A percentile compares a stretch with the other conserved stretches of the same genome.
These are phyloP conservation scores for Candida sp. DNA, from an alignment of 1,139 yeast species.

Conservation along the genomic window DNA sequence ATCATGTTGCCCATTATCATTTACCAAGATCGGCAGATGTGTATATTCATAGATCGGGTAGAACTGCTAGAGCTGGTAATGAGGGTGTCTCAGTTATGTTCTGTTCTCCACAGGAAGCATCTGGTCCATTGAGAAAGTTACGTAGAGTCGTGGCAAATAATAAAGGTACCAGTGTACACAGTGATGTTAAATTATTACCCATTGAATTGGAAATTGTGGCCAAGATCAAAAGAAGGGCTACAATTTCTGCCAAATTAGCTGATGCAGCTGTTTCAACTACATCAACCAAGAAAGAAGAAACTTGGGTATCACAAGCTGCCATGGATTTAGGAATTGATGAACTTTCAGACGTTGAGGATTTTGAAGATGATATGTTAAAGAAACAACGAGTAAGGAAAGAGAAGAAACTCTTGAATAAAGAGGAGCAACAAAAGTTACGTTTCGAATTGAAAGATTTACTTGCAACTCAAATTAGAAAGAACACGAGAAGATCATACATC, in stretches of 20 bases:
- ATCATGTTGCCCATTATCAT: conserved; percentile 96
- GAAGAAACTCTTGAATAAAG: conserved; percentile 49
- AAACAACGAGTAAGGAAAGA: conserved; percentile 62
- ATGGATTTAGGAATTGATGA: conserved; percentile 86
- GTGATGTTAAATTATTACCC: conserved; percentile 70
- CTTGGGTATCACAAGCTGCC: conserved; percentile 90
- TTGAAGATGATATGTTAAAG: conserved; percentile 64
- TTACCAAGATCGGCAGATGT: conserved; percentile 94
- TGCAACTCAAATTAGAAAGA: conserved; percentile 59
- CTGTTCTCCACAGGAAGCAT: conserved; percentile 91
- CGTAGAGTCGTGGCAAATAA: conserved; percentile 56
- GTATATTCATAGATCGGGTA: conserved; percentile 93
- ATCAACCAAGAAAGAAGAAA: conserved; percentile 64
- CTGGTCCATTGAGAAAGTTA: conserved; percentile 80
- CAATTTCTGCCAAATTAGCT: conserved; percentile 68
- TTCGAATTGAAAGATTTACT: conserved; percentile 58
- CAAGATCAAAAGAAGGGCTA: conserved; percentile 68
- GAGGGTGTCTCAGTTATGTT: conserved; percentile 94
- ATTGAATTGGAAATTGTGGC: conserved; percentile 71
- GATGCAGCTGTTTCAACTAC: conserved; percentile 62
- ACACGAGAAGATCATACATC: conserved; percentile 68
- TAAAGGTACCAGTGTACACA: conserved; percentile 27
- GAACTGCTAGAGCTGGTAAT: conserved; percentile 95
- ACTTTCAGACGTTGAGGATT: conserved; percentile 52
- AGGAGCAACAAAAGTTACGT: conserved; percentile 46